Evolutionary conservation across 371 early-diverging fungal genomes (phyloP), one percentile per base, ranked within the genome.

Genomic region (Lichtheimia ramosa): DNA sequence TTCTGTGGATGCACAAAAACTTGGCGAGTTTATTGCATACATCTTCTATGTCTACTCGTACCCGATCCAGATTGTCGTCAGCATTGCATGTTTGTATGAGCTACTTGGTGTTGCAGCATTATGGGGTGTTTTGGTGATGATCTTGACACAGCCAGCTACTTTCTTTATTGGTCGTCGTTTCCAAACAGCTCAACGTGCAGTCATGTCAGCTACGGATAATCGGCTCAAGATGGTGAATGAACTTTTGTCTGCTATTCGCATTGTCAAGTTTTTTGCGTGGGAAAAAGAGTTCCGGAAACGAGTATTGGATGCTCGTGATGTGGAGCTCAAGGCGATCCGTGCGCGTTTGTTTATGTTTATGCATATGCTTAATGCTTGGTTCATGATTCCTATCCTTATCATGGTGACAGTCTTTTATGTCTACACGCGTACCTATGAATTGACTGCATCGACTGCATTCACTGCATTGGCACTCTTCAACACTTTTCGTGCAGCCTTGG

Each of bases 251-350:
- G 92, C 89, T 15, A 91, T 92, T 49, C 85, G 89, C 27, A 87
- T 90, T 13, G 85, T 92, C 59, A 92, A 92, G 65, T 84, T 92
- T 62, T 92, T 91, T 78, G 91, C 88, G 24, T 92, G 92, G 92
- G 89, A 92, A 70, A 65, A 79, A 51, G 77, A 86, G 55, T 90
- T 91, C 56, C 71, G 77, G 43, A 74, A 75, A 42, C 79, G 82
- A 51, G 68, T 85, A 16, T 66, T 71, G 2, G 74, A 70, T 14
- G 81, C 83, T 6, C 79, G 85, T 54, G 77, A 79, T 24, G 65
- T 59, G 21, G 85, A 85, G 55, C 59, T 85, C 27, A 74, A 75
- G 57, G 79, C 75, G 0, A 78, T 83, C 54, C 68, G 70, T 20
- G 41, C 62, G 6, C 65, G 81, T 28, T 62, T 79, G 16, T 57